Evolutionary conservation across 2,329 filamentous ascomycete genomes (phyloP), one percentile per base, ranked within the genome.

Genomic region (Pezizomycotina sp.): DNA sequence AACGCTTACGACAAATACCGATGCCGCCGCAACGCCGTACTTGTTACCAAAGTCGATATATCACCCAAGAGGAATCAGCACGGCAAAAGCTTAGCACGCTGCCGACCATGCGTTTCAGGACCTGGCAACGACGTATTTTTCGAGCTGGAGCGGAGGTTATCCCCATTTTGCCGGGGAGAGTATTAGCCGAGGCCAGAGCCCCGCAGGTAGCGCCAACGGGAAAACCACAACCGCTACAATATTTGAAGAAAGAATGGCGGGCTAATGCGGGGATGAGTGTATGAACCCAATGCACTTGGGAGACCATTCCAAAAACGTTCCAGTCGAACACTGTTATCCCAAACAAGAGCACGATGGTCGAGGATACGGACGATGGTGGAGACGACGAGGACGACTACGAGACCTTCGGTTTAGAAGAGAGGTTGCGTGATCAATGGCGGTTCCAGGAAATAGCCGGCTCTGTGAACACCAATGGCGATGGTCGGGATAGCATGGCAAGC

Each of bases 61-160:
- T 59, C 89, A 98, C 57, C 83, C 84, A 98, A 95, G 60, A 77
- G 89, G 46, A 98, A 98, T 55, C 84, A 57, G 89, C 89, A n/a
- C 72, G 89, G 25, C 83, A 93, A 58, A 91, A 92, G 57, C 69
- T 98, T 13, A 86, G 83, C 0, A 92, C 84, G 0, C 69, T 98
- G 9, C 82, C 83, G 3, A 74, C 78, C 14, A 75, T 81, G 16
- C 69, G 86, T 39, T 98, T 98, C 54, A 71, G 81, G 84, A 95
- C 53, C 66, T 98, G 5, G 86, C 83, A 6, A 92, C 83, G 26
- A 98, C 59, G 86, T 98, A 12, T 95, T 89, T 55, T 91, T 80
- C 59, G 89, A 98, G 56, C 62, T 95, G 43, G 89, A 95, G 58
- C 69, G 89, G 46, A 68, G 89, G 32, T n/a, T 92, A 89, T 55